Percentiles rank a stretch among this genome's conserved stretches.
Conservation (phyloP, 192 early-diverging fungal species). For the Podila horticola region DNA sequence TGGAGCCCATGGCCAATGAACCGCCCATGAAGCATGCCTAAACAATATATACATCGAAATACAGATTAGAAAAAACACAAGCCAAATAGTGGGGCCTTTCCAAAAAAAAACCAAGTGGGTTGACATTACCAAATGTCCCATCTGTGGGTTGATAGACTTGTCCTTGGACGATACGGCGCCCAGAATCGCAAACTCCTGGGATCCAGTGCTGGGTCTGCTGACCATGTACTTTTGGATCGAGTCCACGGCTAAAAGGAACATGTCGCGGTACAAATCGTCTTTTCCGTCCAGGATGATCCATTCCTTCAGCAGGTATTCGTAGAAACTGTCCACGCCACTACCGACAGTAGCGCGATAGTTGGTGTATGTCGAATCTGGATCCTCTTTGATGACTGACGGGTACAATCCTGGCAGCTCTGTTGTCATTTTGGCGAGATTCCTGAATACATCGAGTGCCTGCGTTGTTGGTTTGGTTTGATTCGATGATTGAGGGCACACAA, state of each 20-base stretch:
- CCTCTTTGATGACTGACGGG: constrained; percentile 63
- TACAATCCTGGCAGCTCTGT: constrained; percentile 65
- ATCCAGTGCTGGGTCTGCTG: not conserved
- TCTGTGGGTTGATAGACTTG: constrained; percentile 3
- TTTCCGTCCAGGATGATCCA: constrained; percentile 45
- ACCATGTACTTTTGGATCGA: constrained; percentile 36
- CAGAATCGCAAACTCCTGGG: constrained; percentile 7
- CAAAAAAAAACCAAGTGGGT: not conserved
- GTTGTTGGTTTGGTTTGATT: constrained; percentile 49
- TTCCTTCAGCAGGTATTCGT: constrained; percentile 65
- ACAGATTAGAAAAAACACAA: too few species aligned
- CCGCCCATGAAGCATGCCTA: constrained; percentile 62
- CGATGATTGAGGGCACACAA: not conserved
- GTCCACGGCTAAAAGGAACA: constrained; percentile 14
- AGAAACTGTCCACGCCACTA: constrained; percentile 58
- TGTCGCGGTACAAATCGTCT: not conserved
- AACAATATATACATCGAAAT: not conserved
- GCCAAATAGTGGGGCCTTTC: too few species aligned
- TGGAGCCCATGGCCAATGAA: constrained; percentile 45
- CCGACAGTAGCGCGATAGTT: constrained; percentile 34
- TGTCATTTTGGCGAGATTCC: constrained; percentile 19
- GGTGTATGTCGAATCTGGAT: not conserved
- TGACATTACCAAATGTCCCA: constrained; percentile 14
- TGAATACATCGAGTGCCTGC: constrained; percentile 65
- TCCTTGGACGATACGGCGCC: not conserved